These are phyloP conservation scores for Neurospora sp. DNA, from an alignment of 495 filamentous ascomycete species.

Conservation along the genomic window DNA sequence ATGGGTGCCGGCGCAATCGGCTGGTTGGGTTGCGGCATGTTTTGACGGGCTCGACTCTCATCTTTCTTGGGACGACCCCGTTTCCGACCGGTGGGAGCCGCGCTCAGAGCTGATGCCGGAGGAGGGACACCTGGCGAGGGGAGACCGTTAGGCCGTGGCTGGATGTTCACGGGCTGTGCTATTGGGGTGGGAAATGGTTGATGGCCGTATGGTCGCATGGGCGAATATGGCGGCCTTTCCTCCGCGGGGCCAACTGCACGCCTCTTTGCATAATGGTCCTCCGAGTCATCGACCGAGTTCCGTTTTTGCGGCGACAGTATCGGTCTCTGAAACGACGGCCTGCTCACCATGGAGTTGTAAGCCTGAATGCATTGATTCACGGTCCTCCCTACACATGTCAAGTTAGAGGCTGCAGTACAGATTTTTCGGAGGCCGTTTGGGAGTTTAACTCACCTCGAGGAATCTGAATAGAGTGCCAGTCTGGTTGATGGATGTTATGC, in stretches of 20 bases:
- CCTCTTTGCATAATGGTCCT: conserved; percentile 30
- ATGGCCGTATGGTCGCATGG: conserved; percentile 12
- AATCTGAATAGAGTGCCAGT: conserved; percentile 38
- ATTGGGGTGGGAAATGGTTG: conserved; percentile 16
- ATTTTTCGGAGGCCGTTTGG: neutral
- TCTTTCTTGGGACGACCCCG: conserved; percentile 23
- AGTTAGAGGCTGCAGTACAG: conserved; percentile 9
- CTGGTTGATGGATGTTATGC: conserved; percentile 28
- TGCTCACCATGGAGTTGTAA: conserved; percentile 33
- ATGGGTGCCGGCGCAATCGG: conserved; percentile 27
- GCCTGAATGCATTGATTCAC: conserved; percentile 36
- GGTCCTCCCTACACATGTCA: conserved; percentile 32
- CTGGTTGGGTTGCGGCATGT: conserved; percentile 22
- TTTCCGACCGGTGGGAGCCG: conserved; percentile 13
- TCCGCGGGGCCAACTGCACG: conserved; percentile 25
- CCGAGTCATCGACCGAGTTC: conserved; percentile 32
- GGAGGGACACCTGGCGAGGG: conserved; percentile 13
- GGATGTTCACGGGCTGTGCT: conserved; percentile 14
- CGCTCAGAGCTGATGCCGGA: conserved; percentile 14
- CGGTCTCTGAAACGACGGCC: conserved; percentile 6
- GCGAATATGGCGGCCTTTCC: conserved; percentile 9
- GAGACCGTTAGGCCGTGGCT: conserved; percentile 31
- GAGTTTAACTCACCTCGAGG: conserved; percentile 30
- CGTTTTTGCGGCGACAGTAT: conserved; percentile 31
- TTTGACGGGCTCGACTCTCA: conserved; percentile 8